Conservation (phyloP, 2,329 filamentous ascomycete species). For the Phialophora tarda region DNA sequence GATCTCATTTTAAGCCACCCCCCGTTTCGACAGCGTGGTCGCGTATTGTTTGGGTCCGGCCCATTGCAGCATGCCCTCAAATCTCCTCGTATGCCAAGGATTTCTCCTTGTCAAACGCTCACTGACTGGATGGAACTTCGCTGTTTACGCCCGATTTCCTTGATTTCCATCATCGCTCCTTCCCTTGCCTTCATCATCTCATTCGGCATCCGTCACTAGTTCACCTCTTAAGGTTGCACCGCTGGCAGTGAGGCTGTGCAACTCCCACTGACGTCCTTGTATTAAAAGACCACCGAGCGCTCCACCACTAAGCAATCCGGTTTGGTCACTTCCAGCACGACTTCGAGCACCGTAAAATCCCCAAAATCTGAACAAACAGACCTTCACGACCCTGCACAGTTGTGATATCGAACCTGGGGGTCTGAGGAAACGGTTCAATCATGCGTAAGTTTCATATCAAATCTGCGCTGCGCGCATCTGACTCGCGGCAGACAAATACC, state of each 20-base stretch:
- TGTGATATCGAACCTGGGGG: background rate
- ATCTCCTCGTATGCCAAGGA: slow-evolving; percentile 5
- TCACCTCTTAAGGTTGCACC: background rate
- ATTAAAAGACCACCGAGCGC: background rate
- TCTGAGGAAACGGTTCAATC: background rate
- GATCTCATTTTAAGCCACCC: slow-evolving; percentile 5
- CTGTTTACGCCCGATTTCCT: slow-evolving; percentile 15
- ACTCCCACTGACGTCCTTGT: slow-evolving; percentile 5
- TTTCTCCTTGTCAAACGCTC: background rate
- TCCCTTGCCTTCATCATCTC: background rate
- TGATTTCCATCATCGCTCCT: slow-evolving; percentile 15
- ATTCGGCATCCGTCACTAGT: background rate
- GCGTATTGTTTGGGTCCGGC: slow-evolving; percentile 5
- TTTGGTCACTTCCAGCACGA: background rate
- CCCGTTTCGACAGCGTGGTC: background rate
- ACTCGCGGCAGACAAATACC: slow-evolving; percentile 35
- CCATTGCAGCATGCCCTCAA: background rate
- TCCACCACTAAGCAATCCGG: background rate
- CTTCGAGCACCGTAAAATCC: background rate
- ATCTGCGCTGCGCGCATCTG: background rate
- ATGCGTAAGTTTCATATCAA: slow-evolving; percentile 30
- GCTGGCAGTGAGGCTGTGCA: slow-evolving; percentile 13
- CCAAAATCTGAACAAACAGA: background rate
- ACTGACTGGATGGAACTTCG: slow-evolving; percentile 6
- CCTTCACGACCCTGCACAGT: background rate